Base-by-base conservation (phyloP, 495 filamentous ascomycete species). In the Aspergillus ellipticus region DNA sequence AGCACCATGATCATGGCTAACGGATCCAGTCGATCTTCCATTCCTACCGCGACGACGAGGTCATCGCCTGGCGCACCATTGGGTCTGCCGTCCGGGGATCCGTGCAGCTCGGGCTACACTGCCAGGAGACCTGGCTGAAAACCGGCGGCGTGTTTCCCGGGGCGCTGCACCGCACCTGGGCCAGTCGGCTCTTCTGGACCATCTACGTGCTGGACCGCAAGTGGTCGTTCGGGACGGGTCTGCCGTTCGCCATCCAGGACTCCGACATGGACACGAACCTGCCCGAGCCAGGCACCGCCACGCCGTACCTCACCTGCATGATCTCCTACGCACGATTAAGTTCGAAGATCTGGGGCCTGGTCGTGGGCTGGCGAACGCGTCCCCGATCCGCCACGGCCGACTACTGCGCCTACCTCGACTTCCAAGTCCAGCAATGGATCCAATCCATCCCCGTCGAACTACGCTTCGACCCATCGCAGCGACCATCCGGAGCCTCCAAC, bases 221-320 rank as follows among this genome's bases (percentile, higher is more conserved):
- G 37, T 93, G 87, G 85, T 87, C 85, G 49, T 92, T 95, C 56
- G 86, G 86, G 16, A 90, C 86, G 0, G 89, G 90, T 2, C 71
- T 93, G 66, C 89, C 89, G 0, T 93, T 89, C 70, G 83, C 84
- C 11, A 78, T 90, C 37, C 87, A 90, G 56, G 90, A 95, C 63
- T 78, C 85, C 6, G 89, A 93, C 66, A 88, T 95, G 63, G 90
- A 93, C 59, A 84, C 87, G 5, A 80, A 79, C 43, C 68, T 93
- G 11, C 87, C 87, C 0, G 85, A 84, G 60, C 90, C 89, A 3
- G 72, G 67, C 10, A 57, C 70, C 15, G 64, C 70, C 17, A 73
- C 70, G 0, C 72, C 70, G 1, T 73, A 74, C 39, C 51, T 74
- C 19, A 70, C 66, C 6, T 74, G 72, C 41, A 69, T 73, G 89